These are phyloP conservation scores for Calonectria fujianensis DNA, from an alignment of 2,329 filamentous ascomycete genomes.

Conservation along the genomic window DNA sequence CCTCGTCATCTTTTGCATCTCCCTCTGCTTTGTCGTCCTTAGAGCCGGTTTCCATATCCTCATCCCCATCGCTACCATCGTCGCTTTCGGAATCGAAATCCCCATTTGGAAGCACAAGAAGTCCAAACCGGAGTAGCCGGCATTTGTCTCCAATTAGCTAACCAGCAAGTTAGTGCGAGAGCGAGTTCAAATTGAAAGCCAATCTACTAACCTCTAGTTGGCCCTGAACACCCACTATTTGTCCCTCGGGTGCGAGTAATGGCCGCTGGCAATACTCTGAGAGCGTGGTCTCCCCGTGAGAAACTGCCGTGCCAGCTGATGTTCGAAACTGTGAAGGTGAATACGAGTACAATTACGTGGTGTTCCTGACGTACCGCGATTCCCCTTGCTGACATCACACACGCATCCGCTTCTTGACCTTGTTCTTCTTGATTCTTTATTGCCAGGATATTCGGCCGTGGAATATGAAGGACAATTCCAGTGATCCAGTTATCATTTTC, in stretches of 20 bases:
- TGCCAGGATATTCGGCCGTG: not conserved
- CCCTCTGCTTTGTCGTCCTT: not conserved
- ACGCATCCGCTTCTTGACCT: not conserved
- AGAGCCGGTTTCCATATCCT: not conserved
- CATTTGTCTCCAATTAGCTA: not conserved
- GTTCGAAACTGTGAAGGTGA: not conserved
- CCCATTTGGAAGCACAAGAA: not conserved
- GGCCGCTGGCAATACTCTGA: not conserved
- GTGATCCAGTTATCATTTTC: not conserved
- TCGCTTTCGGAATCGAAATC: not conserved
- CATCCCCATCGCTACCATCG: not conserved
- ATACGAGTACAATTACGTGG: not conserved
- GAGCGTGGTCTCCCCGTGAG: not conserved
- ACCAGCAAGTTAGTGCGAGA: not conserved
- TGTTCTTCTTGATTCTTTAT: not conserved
- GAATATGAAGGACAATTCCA: not conserved
- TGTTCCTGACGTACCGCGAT: not conserved
- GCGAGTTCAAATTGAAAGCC: not conserved
- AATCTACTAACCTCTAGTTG: not conserved
- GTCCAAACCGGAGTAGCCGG: not conserved
- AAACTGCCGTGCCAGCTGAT: not conserved
- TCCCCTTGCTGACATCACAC: not conserved
- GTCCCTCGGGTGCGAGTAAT: not conserved
- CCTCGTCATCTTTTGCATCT: not conserved
- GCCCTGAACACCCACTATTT: not conserved